These are phyloP conservation scores for Primulina tabacum DNA, from an alignment of 257 asterid species.

Conservation along the genomic window DNA sequence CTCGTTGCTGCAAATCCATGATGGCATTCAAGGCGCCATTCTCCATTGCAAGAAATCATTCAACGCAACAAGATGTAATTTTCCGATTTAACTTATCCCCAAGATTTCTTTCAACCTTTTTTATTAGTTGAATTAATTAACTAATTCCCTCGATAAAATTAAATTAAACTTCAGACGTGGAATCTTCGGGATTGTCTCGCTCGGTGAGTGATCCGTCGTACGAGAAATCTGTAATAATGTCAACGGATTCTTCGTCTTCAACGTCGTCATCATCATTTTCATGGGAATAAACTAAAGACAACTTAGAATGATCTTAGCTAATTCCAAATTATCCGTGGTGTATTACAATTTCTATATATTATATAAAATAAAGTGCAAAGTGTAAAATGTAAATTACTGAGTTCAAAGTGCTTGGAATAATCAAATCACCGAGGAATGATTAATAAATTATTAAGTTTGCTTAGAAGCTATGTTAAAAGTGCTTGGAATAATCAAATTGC, in stretches of 20 bases:
- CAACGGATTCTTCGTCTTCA: slow-evolving; percentile 21
- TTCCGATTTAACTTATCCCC: background rate
- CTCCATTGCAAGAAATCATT: slow-evolving; percentile 85
- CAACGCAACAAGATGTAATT: slow-evolving; percentile 66
- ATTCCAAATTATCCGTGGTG: too few species aligned
- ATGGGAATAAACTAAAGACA: slow-evolving; percentile 30
- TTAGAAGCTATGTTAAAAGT: too few species aligned
- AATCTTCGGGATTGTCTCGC: slow-evolving; percentile 47
- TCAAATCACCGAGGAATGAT: too few species aligned
- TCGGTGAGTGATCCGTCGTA: slow-evolving; percentile 64
- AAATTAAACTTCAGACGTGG: slow-evolving; percentile 35
- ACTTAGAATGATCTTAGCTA: background rate
- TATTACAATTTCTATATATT: slow-evolving; percentile 21
- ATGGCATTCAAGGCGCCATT: slow-evolving; percentile 88
- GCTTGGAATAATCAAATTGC: background rate
- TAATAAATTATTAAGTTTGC: too few species aligned
- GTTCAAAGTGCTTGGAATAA: slow-evolving; percentile 36
- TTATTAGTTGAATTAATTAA: background rate
- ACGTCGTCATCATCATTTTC: slow-evolving; percentile 12
- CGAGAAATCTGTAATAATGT: slow-evolving; percentile 41
- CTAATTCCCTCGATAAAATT: background rate
- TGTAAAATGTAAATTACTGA: slow-evolving; percentile 22
- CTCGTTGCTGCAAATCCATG: slow-evolving; percentile 71
- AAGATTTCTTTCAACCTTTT: background rate
- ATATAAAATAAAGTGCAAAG: slow-evolving; percentile 18